Evolutionary conservation across 2,329 filamentous ascomycete genomes (phyloP).

Genomic region (Piedraia hortae): DNA sequence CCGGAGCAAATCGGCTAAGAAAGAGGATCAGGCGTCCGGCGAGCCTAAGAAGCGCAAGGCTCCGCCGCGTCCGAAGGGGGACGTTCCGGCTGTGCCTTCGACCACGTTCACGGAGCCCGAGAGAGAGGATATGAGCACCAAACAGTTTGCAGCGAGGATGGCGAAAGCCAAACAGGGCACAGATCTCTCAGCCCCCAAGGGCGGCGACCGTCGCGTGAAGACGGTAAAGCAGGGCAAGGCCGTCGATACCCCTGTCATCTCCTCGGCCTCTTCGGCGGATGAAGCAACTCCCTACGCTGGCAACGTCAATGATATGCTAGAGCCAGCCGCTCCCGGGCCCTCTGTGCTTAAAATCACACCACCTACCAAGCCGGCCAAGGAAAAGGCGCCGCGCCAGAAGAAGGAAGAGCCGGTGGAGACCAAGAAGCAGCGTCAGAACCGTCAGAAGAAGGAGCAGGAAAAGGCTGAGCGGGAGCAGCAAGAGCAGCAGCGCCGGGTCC

Average conservation of each 20-base stretch:
- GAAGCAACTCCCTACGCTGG: conserved; percentile 35
- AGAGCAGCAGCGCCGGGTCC: conserved; percentile 47
- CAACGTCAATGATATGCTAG: conserved; percentile 79
- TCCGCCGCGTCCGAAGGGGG: conserved; percentile 1
- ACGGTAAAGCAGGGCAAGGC: conserved; percentile 36
- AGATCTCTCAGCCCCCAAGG: conserved; percentile 19
- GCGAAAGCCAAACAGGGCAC: conserved; percentile 42
- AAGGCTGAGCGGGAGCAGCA: conserved; percentile 49
- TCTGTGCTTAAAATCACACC: conserved; percentile 55
- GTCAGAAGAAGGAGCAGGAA: conserved; percentile 58
- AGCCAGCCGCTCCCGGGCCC: conserved; percentile 37
- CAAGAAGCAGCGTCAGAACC: conserved; percentile 90
- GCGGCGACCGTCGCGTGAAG: conserved; percentile 21
- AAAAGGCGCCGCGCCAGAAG: conserved; percentile 30
- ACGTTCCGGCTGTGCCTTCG: conserved; percentile 4
- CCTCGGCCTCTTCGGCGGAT: conserved; percentile 38
- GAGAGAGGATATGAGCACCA: conserved; percentile 37
- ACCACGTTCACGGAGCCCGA: conserved; percentile 15
- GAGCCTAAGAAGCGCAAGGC: conserved; percentile 3
- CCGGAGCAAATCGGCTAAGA: conserved; percentile 5
- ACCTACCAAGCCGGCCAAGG: conserved; percentile 24
- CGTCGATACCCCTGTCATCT: conserved; percentile 14
- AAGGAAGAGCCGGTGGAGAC: conserved; percentile 41
- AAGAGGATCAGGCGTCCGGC: conserved; percentile 2
- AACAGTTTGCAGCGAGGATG: conserved; percentile 51